Evolutionary conservation across 352 stramenopile species (phyloP).

Genomic region (Pythium coloratum): DNA sequence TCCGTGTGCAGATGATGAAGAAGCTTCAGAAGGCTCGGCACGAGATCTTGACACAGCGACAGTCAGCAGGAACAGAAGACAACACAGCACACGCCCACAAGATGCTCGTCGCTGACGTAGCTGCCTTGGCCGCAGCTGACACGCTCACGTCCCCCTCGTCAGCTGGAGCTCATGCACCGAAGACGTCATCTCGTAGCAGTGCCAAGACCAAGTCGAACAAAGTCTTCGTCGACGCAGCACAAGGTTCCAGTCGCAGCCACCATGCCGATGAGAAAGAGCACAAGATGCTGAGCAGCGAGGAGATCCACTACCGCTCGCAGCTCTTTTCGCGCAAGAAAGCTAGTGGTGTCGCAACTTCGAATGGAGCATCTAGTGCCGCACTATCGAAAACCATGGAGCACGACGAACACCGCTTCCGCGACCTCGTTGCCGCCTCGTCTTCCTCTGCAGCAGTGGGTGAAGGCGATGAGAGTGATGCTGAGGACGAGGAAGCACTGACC

Average conservation of each 20-base stretch:
- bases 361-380: conserved; percentile 8
- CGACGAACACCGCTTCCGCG: neutral
- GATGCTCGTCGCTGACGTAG: conserved; percentile 2
- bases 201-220: conserved; percentile 31
- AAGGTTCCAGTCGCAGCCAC: conserved; percentile 2
- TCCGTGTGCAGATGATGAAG: conserved; percentile 73
- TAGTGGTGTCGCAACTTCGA: conserved; percentile 23
- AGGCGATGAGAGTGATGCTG: conserved; percentile 19
- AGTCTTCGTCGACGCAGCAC: conserved; percentile 26
- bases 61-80: neutral
- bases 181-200: conserved; percentile 20
- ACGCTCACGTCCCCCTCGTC: neutral
- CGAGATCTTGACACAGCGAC: conserved; percentile 30
- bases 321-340: conserved; percentile 69
- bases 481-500: conserved; percentile 37
- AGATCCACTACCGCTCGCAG: conserved; percentile 61
- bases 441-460: neutral
- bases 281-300: conserved; percentile 57
- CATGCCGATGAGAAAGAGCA: neutral
- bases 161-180: conserved; percentile 3
- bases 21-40: conserved; percentile 45
- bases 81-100: neutral
- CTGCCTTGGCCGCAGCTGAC: neutral
- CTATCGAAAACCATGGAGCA: conserved; percentile 15
- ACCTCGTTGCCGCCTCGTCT: neutral